These are phyloP conservation scores for Trichoderma koningiopsis DNA, from an alignment of 2,329 filamentous ascomycete species.

Conservation along the genomic window DNA sequence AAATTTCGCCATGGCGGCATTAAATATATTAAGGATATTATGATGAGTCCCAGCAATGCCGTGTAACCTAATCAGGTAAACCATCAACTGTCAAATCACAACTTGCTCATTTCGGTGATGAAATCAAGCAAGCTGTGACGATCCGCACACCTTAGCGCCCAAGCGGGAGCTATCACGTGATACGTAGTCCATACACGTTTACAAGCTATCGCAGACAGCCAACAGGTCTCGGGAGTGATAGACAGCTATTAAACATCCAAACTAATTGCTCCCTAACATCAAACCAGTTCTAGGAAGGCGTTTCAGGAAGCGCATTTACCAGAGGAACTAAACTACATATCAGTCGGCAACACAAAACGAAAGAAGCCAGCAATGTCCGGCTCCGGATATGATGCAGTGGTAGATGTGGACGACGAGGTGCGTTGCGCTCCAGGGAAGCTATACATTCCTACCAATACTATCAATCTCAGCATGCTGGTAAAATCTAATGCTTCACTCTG, in stretches of 20 bases:
- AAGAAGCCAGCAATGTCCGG: constrained; percentile 65
- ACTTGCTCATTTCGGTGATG: background rate
- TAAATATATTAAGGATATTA: background rate
- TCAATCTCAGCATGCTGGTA: background rate
- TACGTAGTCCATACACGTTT: background rate
- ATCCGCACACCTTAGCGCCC: background rate
- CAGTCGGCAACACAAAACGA: background rate
- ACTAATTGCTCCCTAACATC: background rate
- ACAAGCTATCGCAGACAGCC: constrained; percentile 18
- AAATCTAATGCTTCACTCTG: background rate
- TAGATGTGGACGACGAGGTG: constrained; percentile 96
- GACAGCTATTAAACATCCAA: background rate
- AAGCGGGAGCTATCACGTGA: constrained; percentile 19
- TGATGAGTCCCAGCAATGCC: background rate
- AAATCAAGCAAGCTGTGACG: background rate
- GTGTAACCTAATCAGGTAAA: background rate
- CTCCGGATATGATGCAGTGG: constrained; percentile 94
- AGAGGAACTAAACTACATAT: background rate
- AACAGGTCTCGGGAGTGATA: background rate
- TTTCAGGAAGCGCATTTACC: background rate
- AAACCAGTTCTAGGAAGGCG: background rate
- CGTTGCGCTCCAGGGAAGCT: constrained; percentile 8
- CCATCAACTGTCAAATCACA: background rate
- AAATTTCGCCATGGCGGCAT: background rate
- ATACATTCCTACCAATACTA: background rate